Evolutionary conservation across 2,329 filamentous ascomycete species (phyloP).

Genomic region (Penicillium corylophilum): DNA sequence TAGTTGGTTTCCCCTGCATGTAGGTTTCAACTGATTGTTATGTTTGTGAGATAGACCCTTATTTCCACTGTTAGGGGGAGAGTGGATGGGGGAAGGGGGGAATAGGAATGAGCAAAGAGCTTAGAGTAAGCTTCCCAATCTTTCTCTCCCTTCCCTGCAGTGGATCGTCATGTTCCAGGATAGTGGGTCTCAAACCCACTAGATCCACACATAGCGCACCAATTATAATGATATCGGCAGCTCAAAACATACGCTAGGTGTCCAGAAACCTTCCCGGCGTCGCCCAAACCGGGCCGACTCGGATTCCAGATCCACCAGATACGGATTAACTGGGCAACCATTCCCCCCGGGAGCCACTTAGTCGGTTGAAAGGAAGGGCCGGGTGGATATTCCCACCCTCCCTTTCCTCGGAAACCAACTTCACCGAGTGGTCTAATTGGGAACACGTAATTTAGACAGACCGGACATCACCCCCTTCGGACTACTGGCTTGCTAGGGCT

Average conservation of each 20-base stretch:
- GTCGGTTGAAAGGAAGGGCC: slow-evolving; percentile 18
- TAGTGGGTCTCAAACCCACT: slow-evolving; percentile 16
- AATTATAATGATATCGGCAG: slow-evolving; percentile 16
- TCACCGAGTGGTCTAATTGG: slow-evolving; percentile 25
- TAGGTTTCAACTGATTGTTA: neutral
- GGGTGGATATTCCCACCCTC: slow-evolving; percentile 12
- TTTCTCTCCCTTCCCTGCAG: slow-evolving; percentile 19
- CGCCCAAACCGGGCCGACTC: slow-evolving; percentile 28
- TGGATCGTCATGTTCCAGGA: slow-evolving; percentile 25
- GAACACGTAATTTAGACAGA: slow-evolving; percentile 18
- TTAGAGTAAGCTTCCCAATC: neutral
- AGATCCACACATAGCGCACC: neutral
- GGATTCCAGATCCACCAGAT: slow-evolving; percentile 27
- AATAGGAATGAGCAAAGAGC: neutral
- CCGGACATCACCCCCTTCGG: slow-evolving; percentile 5
- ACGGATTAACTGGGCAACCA: slow-evolving; percentile 25
- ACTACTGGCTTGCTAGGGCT: neutral
- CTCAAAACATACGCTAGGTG: slow-evolving; percentile 4
- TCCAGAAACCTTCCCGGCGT: slow-evolving; percentile 24
- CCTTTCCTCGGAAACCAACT: slow-evolving; percentile 20
- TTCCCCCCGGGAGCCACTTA: neutral
- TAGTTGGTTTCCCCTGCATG: slow-evolving; percentile 7
- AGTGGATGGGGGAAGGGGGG: neutral
- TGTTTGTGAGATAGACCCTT: neutral
- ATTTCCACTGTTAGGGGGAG: neutral